Percentiles rank a stretch among this genome's conserved stretches.
These are phyloP conservation scores for Polymyxa betae DNA, from an alignment of 208 protist genomes.

Conservation along the genomic window DNA sequence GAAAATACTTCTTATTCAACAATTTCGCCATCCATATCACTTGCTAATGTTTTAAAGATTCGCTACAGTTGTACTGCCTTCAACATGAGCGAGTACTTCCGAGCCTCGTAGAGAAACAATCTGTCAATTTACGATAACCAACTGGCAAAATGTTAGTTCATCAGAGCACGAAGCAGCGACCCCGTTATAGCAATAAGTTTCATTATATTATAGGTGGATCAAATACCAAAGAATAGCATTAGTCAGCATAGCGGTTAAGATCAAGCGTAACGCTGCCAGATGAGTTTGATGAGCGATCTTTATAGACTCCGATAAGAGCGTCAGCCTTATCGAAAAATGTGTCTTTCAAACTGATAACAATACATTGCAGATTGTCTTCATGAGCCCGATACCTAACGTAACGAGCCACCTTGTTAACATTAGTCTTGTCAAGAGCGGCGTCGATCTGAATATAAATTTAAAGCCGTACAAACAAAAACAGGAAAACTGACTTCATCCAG, in stretches of 20 bases:
- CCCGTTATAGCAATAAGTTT: too few species aligned
- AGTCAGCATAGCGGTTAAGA: conserved; percentile 52
- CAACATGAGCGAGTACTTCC: too few species aligned
- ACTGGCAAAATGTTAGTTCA: too few species aligned
- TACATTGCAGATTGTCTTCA: conserved; percentile 63
- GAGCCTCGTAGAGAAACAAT: too few species aligned
- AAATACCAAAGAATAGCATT: too few species aligned
- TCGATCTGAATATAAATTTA: conserved; percentile 66
- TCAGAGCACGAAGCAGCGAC: too few species aligned
- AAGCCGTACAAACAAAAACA: conserved; percentile 36
- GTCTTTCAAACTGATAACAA: conserved; percentile 72
- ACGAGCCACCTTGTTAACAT: conserved; percentile 63
- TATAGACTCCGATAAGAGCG: conserved; percentile 69
- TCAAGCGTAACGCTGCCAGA: conserved; percentile 53
- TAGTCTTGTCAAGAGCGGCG: conserved; percentile 69
- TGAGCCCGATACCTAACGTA: conserved; percentile 54
- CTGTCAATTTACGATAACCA: too few species aligned
- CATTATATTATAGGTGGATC: too few species aligned
- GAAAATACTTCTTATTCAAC: too few species aligned
- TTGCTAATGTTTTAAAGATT: too few species aligned
- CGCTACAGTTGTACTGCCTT: too few species aligned
- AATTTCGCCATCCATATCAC: too few species aligned
- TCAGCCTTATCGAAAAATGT: conserved; percentile 72
- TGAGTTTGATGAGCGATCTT: conserved; percentile 47
- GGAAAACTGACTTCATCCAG: conserved; percentile 74